A percentile compares a stretch with the other conserved stretches of the same genome.
Conservation (phyloP, 805 yeast genomes). For the Metschnikowia cerradonensis region DNA sequence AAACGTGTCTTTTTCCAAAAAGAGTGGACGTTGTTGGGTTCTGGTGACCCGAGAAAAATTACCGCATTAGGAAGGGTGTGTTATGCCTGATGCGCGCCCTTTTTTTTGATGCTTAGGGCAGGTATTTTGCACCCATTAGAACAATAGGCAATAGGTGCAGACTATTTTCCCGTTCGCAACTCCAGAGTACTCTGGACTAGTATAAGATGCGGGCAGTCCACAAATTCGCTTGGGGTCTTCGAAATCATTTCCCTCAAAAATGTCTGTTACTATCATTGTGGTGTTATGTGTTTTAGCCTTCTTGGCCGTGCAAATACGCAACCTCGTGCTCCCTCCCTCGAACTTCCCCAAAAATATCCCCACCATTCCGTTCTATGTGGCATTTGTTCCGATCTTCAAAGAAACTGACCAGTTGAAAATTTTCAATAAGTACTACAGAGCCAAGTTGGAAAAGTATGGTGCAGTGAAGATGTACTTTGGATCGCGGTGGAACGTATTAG, state of each 20-base stretch:
- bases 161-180: not conserved
- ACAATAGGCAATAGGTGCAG: not conserved
- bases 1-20: too few relatives aligned
- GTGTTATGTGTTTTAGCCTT: not conserved
- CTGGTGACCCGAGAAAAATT: not conserved
- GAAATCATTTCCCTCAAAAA: not conserved
- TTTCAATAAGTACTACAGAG: constrained; percentile 39
- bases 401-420: constrained; percentile 47
- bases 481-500: constrained; percentile 57
- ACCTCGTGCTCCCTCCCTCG: constrained; percentile 43
- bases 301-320: constrained; percentile 6
- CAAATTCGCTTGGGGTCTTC: not conserved
- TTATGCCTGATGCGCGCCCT: not conserved
- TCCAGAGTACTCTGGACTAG: not conserved
- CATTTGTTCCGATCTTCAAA: constrained; percentile 43
- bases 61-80: not conserved
- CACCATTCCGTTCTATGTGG: constrained; percentile 58
- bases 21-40: not conserved
- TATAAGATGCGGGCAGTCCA: not conserved
- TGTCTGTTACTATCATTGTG: not conserved
- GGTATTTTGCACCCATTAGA: not conserved
- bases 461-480: constrained; percentile 60
- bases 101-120: not conserved
- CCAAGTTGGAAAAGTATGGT: constrained; percentile 47
- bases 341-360: constrained; percentile 53